Percentiles rank a stretch among this genome's conserved stretches.
These are phyloP conservation scores for Amanita inopinata DNA, from an alignment of 768 basidiomycete genomes.

Conservation along the genomic window DNA sequence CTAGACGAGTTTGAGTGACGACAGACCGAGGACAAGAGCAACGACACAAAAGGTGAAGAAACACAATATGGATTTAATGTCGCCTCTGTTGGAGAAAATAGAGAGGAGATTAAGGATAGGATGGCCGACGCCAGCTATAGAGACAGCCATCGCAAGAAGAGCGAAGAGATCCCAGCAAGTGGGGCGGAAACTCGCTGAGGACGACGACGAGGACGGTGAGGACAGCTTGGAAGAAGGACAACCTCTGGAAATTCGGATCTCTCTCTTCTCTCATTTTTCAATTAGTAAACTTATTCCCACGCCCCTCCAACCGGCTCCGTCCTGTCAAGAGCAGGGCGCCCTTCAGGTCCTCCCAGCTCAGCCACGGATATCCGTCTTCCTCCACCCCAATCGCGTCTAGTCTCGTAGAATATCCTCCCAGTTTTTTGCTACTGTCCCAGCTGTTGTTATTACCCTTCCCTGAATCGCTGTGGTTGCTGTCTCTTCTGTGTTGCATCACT, in stretches of 20 bases:
- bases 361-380: background rate
- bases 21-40: conserved; percentile 63
- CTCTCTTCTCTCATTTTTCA: conserved; percentile 4
- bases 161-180: conserved; percentile 41
- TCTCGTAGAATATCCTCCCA: too few relatives aligned
- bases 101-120: conserved; percentile 28
- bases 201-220: conserved; percentile 11
- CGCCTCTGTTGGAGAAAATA: conserved; percentile 44
- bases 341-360: conserved; percentile 10
- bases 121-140: conserved; percentile 36
- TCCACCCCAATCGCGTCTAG: background rate
- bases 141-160: conserved; percentile 55
- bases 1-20: too few relatives aligned
- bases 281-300: conserved; percentile 4
- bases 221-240: conserved; percentile 10
- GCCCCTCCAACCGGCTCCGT: conserved; percentile 1
- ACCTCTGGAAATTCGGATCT: background rate
- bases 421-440: background rate
- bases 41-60: conserved; percentile 60
- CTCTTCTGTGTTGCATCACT: background rate
- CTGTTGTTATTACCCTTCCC: conserved; percentile 5
- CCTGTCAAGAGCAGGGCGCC: conserved; percentile 3
- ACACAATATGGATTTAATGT: conserved; percentile 63
- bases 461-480: background rate
- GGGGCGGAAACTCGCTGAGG: conserved; percentile 21